Conservation (phyloP, 1,139 yeast species). For the Protomyces pachydermus region DNA sequence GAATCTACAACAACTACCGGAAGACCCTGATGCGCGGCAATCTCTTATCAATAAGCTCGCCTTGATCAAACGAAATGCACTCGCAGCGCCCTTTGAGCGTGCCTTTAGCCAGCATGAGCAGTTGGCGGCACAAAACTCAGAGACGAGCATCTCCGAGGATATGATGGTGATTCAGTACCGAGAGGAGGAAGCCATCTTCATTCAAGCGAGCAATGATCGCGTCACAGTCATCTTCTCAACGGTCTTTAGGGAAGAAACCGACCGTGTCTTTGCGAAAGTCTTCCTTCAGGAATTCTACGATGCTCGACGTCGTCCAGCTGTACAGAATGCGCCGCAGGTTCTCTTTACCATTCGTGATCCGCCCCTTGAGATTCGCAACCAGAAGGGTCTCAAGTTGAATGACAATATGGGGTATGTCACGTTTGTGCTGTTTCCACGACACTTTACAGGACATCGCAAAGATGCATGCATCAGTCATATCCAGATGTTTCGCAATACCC, state of each 20-base stretch:
- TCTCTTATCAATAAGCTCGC: conserved; percentile 48
- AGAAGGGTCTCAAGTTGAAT: conserved; percentile 34
- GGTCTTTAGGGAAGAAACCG: conserved; percentile 93
- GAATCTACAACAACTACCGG: conserved; percentile 47
- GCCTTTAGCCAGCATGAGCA: conserved; percentile 56
- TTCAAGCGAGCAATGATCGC: conserved; percentile 90
- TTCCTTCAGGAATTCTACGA: conserved; percentile 95
- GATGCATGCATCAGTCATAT: conserved; percentile 81
- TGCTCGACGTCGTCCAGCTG: conserved; percentile 82
- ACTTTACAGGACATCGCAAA: conserved; percentile 44
- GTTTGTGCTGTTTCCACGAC: conserved; percentile 58
- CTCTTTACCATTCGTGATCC: conserved; percentile 82
- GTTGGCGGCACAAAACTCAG: conserved; percentile 30
- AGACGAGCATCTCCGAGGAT: conserved; percentile 50
- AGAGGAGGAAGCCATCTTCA: conserved; percentile 85
- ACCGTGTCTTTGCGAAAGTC: conserved; percentile 88
- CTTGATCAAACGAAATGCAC: conserved; percentile 72
- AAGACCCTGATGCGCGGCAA: conserved; percentile 11
- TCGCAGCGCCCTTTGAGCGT: conserved; percentile 87
- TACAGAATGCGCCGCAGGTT: conserved; percentile 98
- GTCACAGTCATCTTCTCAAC: conserved; percentile 95
- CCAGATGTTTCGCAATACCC: conserved; percentile 87
- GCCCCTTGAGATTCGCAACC: conserved; percentile 73
- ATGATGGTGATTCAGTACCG: conserved; percentile 79
- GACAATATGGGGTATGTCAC: conserved; percentile 45